Percentiles rank a stretch among this genome's conserved stretches.
Evolutionary conservation across 257 asterid species (phyloP).

Genomic region (Eucommia ulmoides): DNA sequence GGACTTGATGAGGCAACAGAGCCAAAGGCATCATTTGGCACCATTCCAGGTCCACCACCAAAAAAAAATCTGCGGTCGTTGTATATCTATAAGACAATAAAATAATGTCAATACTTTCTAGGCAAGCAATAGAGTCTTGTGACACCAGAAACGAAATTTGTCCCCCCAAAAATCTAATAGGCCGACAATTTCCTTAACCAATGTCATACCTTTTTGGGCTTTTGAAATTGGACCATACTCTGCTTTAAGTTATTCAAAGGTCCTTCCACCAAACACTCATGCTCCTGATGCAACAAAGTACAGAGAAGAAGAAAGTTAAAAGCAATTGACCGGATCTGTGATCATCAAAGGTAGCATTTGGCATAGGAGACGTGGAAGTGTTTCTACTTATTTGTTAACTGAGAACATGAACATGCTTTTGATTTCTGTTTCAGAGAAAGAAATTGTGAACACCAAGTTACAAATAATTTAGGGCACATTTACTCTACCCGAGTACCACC

Average conservation of each 20-base stretch:
- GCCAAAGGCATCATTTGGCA: constrained; percentile 64
- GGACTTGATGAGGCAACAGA: constrained; percentile 39
- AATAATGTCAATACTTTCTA: not conserved
- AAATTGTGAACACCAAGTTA: too few relatives aligned
- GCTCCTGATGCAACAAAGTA: constrained; percentile 41
- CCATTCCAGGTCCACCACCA: constrained; percentile 84
- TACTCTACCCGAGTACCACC: too few relatives aligned
- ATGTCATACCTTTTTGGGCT: constrained; percentile 74
- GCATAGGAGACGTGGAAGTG: too few relatives aligned
- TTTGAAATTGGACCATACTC: constrained; percentile 99
- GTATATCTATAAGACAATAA: constrained; percentile 53
- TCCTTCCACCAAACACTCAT: constrained; percentile 98
- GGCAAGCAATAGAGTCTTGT: not conserved
- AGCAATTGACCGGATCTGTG: too few relatives aligned
- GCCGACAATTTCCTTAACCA: not conserved
- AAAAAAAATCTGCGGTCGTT: constrained; percentile 79
- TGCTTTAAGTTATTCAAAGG: constrained; percentile 94
- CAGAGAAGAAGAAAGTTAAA: not conserved
- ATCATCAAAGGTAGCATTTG: too few relatives aligned
- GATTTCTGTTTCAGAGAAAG: too few relatives aligned
- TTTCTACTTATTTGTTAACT: too few relatives aligned
- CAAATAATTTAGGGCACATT: too few relatives aligned
- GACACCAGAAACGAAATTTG: not conserved
- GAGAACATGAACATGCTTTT: too few relatives aligned
- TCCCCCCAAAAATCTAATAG: too few relatives aligned